Percentiles rank a stretch among this genome's conserved stretches.
Conservation (phyloP, 306 rosid species). For the Psophocarpus tetragonolobus region DNA sequence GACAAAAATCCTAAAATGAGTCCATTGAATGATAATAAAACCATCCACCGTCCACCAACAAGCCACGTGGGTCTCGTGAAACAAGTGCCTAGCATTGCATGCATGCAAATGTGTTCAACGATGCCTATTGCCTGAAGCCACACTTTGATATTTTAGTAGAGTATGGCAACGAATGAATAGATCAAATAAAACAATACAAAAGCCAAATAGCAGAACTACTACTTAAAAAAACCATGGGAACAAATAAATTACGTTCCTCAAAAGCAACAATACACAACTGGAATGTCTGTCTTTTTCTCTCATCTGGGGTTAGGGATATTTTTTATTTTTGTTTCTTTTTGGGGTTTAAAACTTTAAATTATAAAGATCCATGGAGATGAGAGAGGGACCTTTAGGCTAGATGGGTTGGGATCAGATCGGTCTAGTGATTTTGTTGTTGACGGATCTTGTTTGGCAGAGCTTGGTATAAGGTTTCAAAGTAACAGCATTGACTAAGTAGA, state of each 20-base stretch:
- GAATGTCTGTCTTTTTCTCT: constrained; percentile 83
- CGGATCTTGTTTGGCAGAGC: constrained; percentile 50
- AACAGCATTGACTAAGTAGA: constrained; percentile 27
- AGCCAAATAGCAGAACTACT: constrained; percentile 35
- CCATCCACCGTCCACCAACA: constrained; percentile 35
- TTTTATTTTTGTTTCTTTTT: background rate
- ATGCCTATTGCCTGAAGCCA: constrained; percentile 19
- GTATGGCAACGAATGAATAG: background rate
- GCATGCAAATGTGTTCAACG: constrained; percentile 48
- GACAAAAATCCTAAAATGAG: constrained; percentile 34
- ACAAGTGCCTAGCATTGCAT: constrained; percentile 57
- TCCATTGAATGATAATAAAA: constrained; percentile 12
- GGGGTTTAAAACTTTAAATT: constrained; percentile 25
- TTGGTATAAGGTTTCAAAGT: constrained; percentile 47
- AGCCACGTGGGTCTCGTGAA: constrained; percentile 68
- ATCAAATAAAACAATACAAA: background rate
- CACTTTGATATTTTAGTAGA: background rate
- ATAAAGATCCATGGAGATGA: constrained; percentile 34
- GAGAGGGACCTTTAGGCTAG: constrained; percentile 32
- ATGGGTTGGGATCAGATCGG: constrained; percentile 57
- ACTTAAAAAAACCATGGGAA: constrained; percentile 62
- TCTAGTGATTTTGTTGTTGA: constrained; percentile 67
- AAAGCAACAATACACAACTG: constrained; percentile 95
- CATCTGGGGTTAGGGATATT: constrained; percentile 40
- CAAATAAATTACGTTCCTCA: constrained; percentile 64